These are phyloP conservation scores for Amoeboaphelidium protococcarum DNA, from an alignment of 371 early-diverging fungal species.

Conservation along the genomic window DNA sequence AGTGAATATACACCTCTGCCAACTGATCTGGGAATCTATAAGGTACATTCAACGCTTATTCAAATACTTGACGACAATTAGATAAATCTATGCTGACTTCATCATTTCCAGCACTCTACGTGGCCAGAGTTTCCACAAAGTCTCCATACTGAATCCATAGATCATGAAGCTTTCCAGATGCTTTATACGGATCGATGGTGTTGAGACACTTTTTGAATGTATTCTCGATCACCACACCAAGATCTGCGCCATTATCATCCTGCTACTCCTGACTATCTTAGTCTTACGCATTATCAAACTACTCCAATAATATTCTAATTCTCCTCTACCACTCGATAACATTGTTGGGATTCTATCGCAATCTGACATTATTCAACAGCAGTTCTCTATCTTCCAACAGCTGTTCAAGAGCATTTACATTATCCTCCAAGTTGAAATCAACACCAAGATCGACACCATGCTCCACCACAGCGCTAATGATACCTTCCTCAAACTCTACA, in stretches of 20 bases:
- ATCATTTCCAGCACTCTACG: constrained; percentile 17
- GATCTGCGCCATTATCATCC: too few relatives aligned
- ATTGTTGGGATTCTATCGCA: constrained; percentile 75
- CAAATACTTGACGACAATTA: constrained; percentile 49
- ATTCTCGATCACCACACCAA: too few relatives aligned
- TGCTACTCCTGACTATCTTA: constrained; percentile 9
- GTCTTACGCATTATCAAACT: constrained; percentile 8
- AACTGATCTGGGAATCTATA: constrained; percentile 55
- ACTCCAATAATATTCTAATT: constrained; percentile 22
- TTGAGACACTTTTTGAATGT: constrained; percentile 42
- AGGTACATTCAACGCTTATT: constrained; percentile 42
- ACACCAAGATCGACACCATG: constrained; percentile 10
- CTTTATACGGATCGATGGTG: constrained; percentile 52
- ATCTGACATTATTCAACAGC: constrained; percentile 69
- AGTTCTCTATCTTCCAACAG: constrained; percentile 80
- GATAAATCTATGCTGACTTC: constrained; percentile 28
- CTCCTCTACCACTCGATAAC: constrained; percentile 76
- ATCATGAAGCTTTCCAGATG: constrained; percentile 39
- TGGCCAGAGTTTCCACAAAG: constrained; percentile 7
- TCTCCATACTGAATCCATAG: constrained; percentile 66
- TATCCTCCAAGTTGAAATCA: constrained; percentile 41
- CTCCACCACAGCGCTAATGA: constrained; percentile 7
- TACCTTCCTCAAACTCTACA: constrained; percentile 4
- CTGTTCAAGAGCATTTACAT: constrained; percentile 58
- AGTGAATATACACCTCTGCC: constrained; percentile 73